Evolutionary conservation across 331 rosid species (phyloP).

Genomic region (Malus hybrid): DNA sequence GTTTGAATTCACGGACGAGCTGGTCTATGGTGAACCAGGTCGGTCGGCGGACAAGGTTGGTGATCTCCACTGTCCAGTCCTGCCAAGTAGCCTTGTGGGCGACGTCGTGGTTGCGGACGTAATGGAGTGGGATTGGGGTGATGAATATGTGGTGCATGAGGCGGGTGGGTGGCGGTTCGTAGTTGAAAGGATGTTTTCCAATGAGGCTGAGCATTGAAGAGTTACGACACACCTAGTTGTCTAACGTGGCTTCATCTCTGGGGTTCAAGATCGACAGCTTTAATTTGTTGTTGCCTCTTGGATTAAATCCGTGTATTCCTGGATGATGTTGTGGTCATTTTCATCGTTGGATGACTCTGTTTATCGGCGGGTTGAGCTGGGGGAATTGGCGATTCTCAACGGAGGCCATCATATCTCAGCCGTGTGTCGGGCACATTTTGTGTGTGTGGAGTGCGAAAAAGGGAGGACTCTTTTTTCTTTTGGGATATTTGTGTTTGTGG

Average conservation of each 20-base stretch:
- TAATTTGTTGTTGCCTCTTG: constrained; percentile 28
- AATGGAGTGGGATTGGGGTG: constrained; percentile 73
- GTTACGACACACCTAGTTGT: constrained; percentile 64
- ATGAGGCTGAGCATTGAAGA: constrained; percentile 60
- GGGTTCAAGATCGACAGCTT: constrained; percentile 53
- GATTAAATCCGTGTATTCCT: constrained; percentile 14
- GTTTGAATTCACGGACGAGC: constrained; percentile 35
- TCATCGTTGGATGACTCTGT: constrained; percentile 52
- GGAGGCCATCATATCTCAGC: constrained; percentile 49
- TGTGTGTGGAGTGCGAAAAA: not conserved
- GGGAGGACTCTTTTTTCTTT: not conserved
- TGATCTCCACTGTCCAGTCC: constrained; percentile 61
- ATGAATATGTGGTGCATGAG: constrained; percentile 81
- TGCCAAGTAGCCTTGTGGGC: constrained; percentile 57
- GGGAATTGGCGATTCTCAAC: constrained; percentile 41
- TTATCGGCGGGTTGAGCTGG: constrained; percentile 18
- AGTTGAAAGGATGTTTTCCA: constrained; percentile 76
- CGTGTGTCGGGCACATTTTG: not conserved
- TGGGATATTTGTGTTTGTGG: not conserved
- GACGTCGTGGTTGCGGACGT: constrained; percentile 72
- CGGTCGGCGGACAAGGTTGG: constrained; percentile 57
- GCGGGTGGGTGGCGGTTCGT: constrained; percentile 49
- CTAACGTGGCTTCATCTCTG: constrained; percentile 58
- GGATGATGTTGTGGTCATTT: constrained; percentile 11
- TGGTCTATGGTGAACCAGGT: constrained; percentile 56